Evolutionary conservation across 2,329 filamentous ascomycete genomes (phyloP).

Genomic region (Pseudogymnoascus sp.): DNA sequence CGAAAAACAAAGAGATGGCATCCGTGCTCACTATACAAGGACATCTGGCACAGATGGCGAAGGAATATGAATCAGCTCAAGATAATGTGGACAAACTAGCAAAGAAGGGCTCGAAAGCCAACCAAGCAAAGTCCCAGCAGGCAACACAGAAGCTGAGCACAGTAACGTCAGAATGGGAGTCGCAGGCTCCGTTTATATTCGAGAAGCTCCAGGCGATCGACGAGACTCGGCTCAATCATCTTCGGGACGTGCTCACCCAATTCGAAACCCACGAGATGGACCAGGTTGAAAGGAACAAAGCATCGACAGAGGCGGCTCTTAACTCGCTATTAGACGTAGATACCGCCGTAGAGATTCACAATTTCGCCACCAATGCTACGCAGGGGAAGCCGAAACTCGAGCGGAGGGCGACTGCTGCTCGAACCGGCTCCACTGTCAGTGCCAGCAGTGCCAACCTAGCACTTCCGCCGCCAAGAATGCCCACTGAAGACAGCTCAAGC

Average conservation of each 20-base stretch:
- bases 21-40: slow-evolving; percentile 73
- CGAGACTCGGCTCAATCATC: slow-evolving; percentile 78
- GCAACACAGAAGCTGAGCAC: slow-evolving; percentile 67
- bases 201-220: slow-evolving; percentile 87
- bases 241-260: slow-evolving; percentile 85
- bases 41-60: slow-evolving; percentile 73
- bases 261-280: slow-evolving; percentile 90
- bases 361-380: slow-evolving; percentile 44
- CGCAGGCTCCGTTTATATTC: slow-evolving; percentile 89
- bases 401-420: slow-evolving; percentile 20
- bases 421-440: slow-evolving; percentile 14
- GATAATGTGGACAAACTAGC: slow-evolving; percentile 77
- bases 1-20: slow-evolving; percentile 64
- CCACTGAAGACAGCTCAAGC: slow-evolving; percentile 22
- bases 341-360: slow-evolving; percentile 77
- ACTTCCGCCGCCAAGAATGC: slow-evolving; percentile 16
- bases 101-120: slow-evolving; percentile 69
- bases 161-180: slow-evolving; percentile 81
- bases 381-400: slow-evolving; percentile 29
- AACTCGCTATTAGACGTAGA: slow-evolving; percentile 78
- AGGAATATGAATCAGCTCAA: slow-evolving; percentile 75
- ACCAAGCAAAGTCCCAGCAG: slow-evolving; percentile 66
- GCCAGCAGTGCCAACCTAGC: slow-evolving; percentile 15
- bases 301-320: slow-evolving; percentile 69
- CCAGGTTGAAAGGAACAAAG: slow-evolving; percentile 66